Conservation (phyloP, 2,329 filamentous ascomycete genomes). For the Neocatenulostroma microsporum region DNA sequence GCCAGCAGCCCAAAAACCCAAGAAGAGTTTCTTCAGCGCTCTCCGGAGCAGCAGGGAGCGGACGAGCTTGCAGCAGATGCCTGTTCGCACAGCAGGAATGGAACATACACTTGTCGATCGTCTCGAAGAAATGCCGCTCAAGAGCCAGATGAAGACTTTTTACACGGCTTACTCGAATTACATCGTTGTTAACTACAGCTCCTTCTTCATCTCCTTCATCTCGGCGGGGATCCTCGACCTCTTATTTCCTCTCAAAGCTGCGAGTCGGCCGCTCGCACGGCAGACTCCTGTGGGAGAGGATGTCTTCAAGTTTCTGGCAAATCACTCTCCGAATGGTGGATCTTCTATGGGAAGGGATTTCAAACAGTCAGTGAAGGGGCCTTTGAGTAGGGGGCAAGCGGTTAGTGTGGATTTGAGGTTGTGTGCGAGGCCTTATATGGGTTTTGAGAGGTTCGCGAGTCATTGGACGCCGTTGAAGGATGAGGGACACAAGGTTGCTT, state of each 20-base stretch:
- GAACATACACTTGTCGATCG: constrained; percentile 33
- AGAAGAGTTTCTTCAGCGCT: constrained; percentile 6
- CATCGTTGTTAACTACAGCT: constrained; percentile 32
- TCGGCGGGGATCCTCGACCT: constrained; percentile 43
- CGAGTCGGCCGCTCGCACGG: constrained; percentile 16
- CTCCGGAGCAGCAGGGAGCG: constrained; percentile 3
- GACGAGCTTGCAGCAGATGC: neutral
- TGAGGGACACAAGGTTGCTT: constrained; percentile 22
- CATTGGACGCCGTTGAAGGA: constrained; percentile 42
- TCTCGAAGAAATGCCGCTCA: constrained; percentile 31
- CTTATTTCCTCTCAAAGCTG: constrained; percentile 36
- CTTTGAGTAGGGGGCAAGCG: constrained; percentile 24
- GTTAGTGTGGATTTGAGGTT: constrained; percentile 26
- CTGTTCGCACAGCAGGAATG: constrained; percentile 29
- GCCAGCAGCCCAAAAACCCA: neutral
- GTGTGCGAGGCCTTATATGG: constrained; percentile 21
- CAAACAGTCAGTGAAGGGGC: constrained; percentile 37
- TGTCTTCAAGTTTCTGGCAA: constrained; percentile 48
- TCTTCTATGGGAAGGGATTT: constrained; percentile 34
- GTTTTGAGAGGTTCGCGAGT: constrained; percentile 30
- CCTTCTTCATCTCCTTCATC: constrained; percentile 41
- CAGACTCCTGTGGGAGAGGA: constrained; percentile 43
- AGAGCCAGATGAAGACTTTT: constrained; percentile 35
- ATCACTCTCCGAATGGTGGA: constrained; percentile 36
- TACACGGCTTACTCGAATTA: constrained; percentile 41